Conservation (phyloP, 768 basidiomycete genomes). For the Psilocybe cubensis region DNA sequence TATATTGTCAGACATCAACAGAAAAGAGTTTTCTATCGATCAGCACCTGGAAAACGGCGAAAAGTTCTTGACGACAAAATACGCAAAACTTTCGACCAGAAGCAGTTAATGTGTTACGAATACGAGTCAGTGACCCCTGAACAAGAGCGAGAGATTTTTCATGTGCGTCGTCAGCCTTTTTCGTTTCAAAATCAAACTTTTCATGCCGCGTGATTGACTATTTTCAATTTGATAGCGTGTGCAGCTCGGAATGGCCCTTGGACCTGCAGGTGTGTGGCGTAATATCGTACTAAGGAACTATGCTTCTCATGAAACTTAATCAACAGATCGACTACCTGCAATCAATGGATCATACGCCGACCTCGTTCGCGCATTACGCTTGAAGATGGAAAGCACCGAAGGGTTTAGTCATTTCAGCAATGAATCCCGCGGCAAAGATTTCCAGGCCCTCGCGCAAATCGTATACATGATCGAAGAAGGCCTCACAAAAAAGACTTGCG, state of each 20-base stretch:
- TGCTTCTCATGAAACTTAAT: background rate
- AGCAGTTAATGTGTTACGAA: constrained; percentile 56
- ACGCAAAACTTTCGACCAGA: constrained; percentile 43
- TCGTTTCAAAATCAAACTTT: too few species aligned
- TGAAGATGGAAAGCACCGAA: constrained; percentile 33
- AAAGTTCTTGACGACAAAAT: constrained; percentile 19
- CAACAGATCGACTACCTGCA: constrained; percentile 52
- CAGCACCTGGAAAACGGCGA: constrained; percentile 18
- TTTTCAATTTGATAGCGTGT: constrained; percentile 41
- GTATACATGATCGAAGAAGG: constrained; percentile 27
- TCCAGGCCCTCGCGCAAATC: constrained; percentile 46
- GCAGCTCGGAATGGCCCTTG: constrained; percentile 53
- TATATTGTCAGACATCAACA: background rate
- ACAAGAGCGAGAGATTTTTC: constrained; percentile 71
- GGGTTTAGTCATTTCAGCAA: constrained; percentile 41
- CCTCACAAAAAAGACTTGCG: constrained; percentile 14
- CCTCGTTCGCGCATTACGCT: constrained; percentile 44
- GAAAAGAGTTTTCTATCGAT: constrained; percentile 27
- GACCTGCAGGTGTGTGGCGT: constrained; percentile 44
- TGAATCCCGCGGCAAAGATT: constrained; percentile 47
- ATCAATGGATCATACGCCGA: constrained; percentile 49
- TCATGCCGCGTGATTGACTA: too few species aligned
- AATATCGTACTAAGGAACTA: background rate
- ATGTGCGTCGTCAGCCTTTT: constrained; percentile 33
- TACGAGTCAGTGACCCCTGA: constrained; percentile 50